phyloP scores from a whole-genome alignment of 192 early-diverging fungal species.

The Chytriomyces sp. region DNA sequence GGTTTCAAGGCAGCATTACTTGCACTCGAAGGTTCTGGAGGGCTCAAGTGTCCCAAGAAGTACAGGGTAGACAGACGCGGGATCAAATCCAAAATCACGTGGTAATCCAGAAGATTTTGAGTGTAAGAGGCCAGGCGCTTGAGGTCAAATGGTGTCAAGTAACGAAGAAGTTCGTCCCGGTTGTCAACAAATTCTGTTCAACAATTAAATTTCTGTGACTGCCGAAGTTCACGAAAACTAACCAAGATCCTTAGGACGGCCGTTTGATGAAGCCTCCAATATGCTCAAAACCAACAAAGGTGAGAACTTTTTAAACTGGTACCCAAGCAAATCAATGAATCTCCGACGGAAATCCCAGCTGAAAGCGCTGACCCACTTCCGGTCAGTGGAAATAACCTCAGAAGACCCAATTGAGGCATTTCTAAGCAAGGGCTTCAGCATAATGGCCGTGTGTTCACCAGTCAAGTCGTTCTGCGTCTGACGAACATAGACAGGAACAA shows the following conservation, averaged over 20 bases:
- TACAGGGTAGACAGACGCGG: conserved; percentile 79
- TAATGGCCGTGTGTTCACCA: conserved; percentile 97
- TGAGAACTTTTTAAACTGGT: conserved; percentile 83
- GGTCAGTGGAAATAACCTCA: conserved; percentile 42
- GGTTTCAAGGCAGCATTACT: neutral
- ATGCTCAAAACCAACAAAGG: conserved; percentile 81
- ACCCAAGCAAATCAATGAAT: conserved; percentile 86
- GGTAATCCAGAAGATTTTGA: conserved; percentile 96
- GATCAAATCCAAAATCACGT: conserved; percentile 92
- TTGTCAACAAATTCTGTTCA: conserved; percentile 26
- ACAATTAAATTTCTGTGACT: neutral
- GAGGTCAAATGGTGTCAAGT: conserved; percentile 83
- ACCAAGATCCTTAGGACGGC: conserved; percentile 15
- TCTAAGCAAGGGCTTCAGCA: conserved; percentile 78
- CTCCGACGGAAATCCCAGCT: conserved; percentile 88
- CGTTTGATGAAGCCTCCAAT: conserved; percentile 71
- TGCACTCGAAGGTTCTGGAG: conserved; percentile 20
- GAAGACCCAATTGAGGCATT: conserved; percentile 33
- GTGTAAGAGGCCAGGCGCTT: conserved; percentile 96
- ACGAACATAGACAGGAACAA: conserved; percentile 90
- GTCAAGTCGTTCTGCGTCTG: conserved; percentile 97
- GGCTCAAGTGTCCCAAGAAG: conserved; percentile 68
- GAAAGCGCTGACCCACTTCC: conserved; percentile 84
- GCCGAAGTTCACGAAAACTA: neutral
- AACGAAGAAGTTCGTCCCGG: conserved; percentile 36